Base-by-base conservation (phyloP, 1,284 basidiomycete species). In the Trametes polyzona region DNA sequence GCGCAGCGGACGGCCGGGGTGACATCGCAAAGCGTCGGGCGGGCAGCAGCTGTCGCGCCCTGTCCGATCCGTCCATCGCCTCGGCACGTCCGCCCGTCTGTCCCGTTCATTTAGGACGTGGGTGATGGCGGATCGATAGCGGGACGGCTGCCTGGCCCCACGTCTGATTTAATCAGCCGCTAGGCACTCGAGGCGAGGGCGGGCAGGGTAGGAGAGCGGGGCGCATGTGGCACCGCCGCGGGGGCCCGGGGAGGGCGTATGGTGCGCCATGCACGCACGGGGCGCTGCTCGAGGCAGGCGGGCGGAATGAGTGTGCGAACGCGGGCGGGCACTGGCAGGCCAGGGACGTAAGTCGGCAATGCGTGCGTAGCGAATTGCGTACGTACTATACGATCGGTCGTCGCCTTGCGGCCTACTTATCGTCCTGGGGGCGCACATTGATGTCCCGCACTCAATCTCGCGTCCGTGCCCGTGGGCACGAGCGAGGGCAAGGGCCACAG, bases 281-380 rank as follows among this genome's bases (percentile, higher is more conserved):
- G n/a, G n/a, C n/a, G n/a, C n/a, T n/a, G n/a, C n/a, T n/a, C n/a
- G 21, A 30, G 52, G 46, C 44, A 36, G 46, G 16, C 10, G 17
- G 46, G 44, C 39, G 46, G 46, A 29, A 36, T 21, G 46, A 43
- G 23, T 24, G 32, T 55, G 53, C 33, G 53, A 55, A 55, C 36
- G 32, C 40, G 53, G 46, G 43, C 39, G 53, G 46, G 40, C 52
- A 29, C 39, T 46, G 46, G 40, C 52, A 29, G 52, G 17, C 12
- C 17, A 48, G 46, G 53, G 53, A 55, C 53, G 53, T 55, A 55
- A 55, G 40, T 43, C 53, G 53, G 53, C 53, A 48, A 55, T 43
- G 46, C 16, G n/a, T 30, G 23, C 42, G 23, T 26, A 42, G 46
- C 48, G 33, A 6, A 36, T 40, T 36, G 46, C 29, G 46, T 48